These are phyloP conservation scores for Dendrobium officinale DNA, from an alignment of 106 monocot species.

Conservation along the genomic window DNA sequence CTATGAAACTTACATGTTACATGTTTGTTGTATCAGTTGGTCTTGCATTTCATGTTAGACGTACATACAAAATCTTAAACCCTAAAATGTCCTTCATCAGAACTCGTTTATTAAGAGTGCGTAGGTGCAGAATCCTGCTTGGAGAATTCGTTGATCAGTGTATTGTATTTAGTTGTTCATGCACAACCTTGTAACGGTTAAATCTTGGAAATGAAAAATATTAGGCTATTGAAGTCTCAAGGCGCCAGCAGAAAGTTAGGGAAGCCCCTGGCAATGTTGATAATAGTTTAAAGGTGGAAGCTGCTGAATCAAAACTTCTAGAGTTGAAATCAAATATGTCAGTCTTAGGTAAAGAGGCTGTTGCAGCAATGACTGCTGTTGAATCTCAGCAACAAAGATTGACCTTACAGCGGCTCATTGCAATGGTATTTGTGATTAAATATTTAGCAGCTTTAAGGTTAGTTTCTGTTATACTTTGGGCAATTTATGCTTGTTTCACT, in stretches of 20 bases:
- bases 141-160: background rate
- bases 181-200: background rate
- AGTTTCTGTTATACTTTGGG: background rate
- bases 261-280: slow-evolving; percentile 72
- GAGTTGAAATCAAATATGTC: slow-evolving; percentile 86
- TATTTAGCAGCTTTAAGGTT: background rate
- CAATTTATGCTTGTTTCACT: background rate
- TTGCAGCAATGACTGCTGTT: slow-evolving; percentile 82
- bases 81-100: too few relatives aligned
- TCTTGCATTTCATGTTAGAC: too few relatives aligned
- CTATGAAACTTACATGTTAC: too few relatives aligned
- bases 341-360: slow-evolving; percentile 79
- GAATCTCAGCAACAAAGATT: slow-evolving; percentile 89
- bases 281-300: slow-evolving; percentile 66
- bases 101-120: background rate
- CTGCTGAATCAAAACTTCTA: slow-evolving; percentile 75
- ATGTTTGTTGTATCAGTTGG: too few relatives aligned
- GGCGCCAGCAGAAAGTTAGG: slow-evolving; percentile 67
- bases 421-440: slow-evolving; percentile 46
- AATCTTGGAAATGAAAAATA: background rate
- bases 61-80: too few relatives aligned
- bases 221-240: slow-evolving; percentile 92
- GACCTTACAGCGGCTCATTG: slow-evolving; percentile 80
- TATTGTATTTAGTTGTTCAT: background rate
- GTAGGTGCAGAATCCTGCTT: background rate